Base-by-base conservation (phyloP, 169 alveolate genomes). In the Cryptosporidium andersoni region DNA sequence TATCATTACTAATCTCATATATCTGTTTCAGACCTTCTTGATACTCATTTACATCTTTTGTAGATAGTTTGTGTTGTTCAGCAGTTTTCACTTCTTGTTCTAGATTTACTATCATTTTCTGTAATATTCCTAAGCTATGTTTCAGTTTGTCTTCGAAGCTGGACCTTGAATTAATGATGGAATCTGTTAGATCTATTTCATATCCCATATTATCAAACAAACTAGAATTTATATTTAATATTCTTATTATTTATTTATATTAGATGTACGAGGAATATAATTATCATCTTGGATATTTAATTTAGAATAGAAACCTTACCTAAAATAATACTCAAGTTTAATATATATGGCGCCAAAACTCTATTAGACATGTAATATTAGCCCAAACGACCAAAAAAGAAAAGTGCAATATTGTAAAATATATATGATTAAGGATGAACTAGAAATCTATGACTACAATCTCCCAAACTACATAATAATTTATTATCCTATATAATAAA, bases 31-130 rank as follows among this genome's bases (percentile, higher is more conserved):
- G 0, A 25, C 25, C 25, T 25, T 25, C 25, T 25, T 0, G 11
- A n/a, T 66, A 9, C 53, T 51, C 65, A 51, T 52, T 66, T 53
- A 5, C 4, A 60, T 60, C 47, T 53, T 7, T 66, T 43, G 42
- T 40, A n/a, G 14, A 12, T n/a, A 52, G 37, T 8, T n/a, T 7
- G 4, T 37, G 14, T 45, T 37, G 42, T n/a, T 2, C 37, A 36
- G 14, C 42, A 49, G 6, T 51, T 42, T 0, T 62, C 49, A 4
- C 9, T 53, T 16, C 34, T 43, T 11, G 55, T 60, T 12, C 11
- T 66, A 36, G 65, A 51, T 36, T 16, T 8, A 2, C 65, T 14
- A n/a, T 66, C 66, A 8, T 25, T 37, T 9, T 51, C 64, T 1
- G 47, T 40, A 47, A 66, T 53, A n/a, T n/a, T 51, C 12, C 43